Evolutionary conservation across 305 asterid species (phyloP).

Genomic region (Fraxinus ornus): DNA sequence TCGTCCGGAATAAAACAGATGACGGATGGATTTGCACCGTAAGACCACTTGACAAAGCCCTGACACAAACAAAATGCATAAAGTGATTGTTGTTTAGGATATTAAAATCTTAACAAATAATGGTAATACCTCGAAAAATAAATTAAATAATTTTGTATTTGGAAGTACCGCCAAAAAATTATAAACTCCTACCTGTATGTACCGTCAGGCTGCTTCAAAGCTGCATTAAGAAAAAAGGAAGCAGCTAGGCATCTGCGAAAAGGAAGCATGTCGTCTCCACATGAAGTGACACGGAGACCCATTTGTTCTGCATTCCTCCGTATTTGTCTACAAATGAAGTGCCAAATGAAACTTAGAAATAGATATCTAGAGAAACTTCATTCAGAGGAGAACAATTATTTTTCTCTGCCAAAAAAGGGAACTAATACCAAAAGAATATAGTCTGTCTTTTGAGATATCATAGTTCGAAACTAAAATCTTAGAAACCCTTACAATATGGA

Average conservation of each 20-base stretch:
- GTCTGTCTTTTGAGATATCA: background rate
- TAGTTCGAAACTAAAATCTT: background rate
- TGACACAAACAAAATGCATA: constrained; percentile 17
- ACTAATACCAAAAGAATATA: background rate
- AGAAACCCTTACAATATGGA: background rate
- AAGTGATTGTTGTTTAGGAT: constrained; percentile 4
- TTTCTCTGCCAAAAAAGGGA: background rate
- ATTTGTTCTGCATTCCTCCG: constrained; percentile 70
- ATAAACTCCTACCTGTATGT: constrained; percentile 62
- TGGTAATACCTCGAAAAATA: background rate
- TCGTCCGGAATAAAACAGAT: constrained; percentile 64
- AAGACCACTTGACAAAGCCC: constrained; percentile 83
- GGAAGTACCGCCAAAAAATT: background rate
- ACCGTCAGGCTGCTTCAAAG: constrained; percentile 89
- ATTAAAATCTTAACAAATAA: constrained; percentile 3
- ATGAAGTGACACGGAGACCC: constrained; percentile 68
- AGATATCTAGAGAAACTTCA: background rate
- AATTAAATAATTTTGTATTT: background rate
- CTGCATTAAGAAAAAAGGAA: constrained; percentile 90
- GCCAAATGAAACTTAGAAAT: constrained; percentile 18
- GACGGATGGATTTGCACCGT: constrained; percentile 87
- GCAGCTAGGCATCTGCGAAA: constrained; percentile 88
- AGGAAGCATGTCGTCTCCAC: constrained; percentile 78
- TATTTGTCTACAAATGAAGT: constrained; percentile 62
- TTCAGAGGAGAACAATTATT: background rate